Evolutionary conservation across 75 land plant species (phyloP).

Genomic region (Pinus albicaulis): DNA sequence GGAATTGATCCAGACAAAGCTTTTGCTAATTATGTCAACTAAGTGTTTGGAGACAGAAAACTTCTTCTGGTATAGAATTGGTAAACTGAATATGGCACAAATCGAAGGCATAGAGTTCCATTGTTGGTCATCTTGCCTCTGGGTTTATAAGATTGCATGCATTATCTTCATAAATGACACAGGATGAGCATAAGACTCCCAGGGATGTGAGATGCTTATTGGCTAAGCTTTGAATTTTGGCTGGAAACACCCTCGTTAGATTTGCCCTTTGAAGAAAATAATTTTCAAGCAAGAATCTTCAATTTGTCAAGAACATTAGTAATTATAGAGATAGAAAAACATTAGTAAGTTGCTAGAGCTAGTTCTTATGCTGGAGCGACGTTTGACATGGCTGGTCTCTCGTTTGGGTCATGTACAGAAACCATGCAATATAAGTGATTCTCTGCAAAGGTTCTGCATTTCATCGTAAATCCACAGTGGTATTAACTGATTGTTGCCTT

Average conservation of each 20-base stretch:
- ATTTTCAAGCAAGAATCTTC: too few relatives aligned
- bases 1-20: conserved; percentile 56
- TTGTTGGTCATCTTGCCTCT: too few relatives aligned
- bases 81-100: conserved; percentile 64
- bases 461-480: conserved; percentile 39
- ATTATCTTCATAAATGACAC: too few relatives aligned
- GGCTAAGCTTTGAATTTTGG: too few relatives aligned
- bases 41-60: conserved; percentile 62
- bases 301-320: too few relatives aligned
- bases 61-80: conserved; percentile 66
- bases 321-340: too few relatives aligned
- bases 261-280: too few relatives aligned
- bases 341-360: too few relatives aligned
- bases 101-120: conserved; percentile 59
- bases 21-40: conserved; percentile 68
- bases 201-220: too few relatives aligned
- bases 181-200: too few relatives aligned
- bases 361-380: conserved; percentile 28
- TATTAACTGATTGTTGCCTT: conserved; percentile 40
- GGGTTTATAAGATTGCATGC: too few relatives aligned
- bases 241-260: too few relatives aligned
- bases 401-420: conserved; percentile 32
- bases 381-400: conserved; percentile 51
- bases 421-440: conserved; percentile 45
- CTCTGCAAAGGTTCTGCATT: conserved; percentile 51